phyloP scores from a whole-genome alignment of 306 rosid species.

The Coriaria nepalensis region DNA sequence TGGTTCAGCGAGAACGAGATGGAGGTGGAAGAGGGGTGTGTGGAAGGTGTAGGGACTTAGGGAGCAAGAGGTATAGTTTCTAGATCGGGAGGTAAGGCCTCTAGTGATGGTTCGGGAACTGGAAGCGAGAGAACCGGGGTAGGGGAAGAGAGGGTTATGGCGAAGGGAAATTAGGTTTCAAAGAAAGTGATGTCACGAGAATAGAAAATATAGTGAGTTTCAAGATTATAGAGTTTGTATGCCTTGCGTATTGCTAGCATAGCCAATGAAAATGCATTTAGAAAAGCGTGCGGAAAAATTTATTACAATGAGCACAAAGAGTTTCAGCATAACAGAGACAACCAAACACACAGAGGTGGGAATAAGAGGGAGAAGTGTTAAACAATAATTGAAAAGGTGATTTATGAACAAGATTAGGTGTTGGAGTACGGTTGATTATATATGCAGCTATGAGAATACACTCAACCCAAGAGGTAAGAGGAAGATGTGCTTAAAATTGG shows the following conservation, averaged over 20 bases:
- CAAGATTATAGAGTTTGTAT: background rate
- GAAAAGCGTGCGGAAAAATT: background rate
- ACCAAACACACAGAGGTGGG: background rate
- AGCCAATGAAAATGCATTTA: background rate
- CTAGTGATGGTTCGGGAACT: too few relatives aligned
- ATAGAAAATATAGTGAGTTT: background rate
- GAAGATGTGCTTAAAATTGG: background rate
- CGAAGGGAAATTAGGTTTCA: background rate
- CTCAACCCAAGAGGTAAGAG: background rate
- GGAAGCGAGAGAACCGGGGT: background rate
- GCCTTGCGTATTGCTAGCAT: background rate
- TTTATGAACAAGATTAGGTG: background rate
- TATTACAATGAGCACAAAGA: background rate
- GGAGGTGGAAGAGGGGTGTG: too few relatives aligned
- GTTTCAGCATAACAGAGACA: background rate
- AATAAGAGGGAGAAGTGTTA: background rate
- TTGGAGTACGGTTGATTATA: background rate
- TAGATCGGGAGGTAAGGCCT: too few relatives aligned
- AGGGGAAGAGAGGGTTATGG: background rate
- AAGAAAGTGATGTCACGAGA: background rate
- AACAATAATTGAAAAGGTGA: background rate
- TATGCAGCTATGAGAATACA: background rate
- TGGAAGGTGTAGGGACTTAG: too few relatives aligned
- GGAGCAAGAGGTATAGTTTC: too few relatives aligned
- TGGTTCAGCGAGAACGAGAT: too few relatives aligned